Base-by-base conservation (phyloP, 805 yeast genomes). In the Lachancea sp. region DNA sequence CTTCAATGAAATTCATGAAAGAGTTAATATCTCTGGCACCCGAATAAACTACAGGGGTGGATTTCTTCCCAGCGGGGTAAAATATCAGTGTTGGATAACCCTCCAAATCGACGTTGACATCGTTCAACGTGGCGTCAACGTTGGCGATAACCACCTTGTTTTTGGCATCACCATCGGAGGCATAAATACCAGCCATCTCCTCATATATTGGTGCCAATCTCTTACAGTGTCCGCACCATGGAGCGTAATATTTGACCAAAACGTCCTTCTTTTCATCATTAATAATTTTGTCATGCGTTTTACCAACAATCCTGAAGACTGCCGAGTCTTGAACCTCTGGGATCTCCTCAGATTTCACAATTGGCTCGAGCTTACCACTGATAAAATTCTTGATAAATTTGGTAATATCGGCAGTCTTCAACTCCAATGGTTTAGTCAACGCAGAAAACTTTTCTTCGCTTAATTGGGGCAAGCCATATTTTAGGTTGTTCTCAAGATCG, bases 141-240 rank as follows among this genome's bases (percentile, higher is more conserved):
- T 89, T 78, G 51, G 96, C 96, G 56, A 92, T 69, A 30, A 78
- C 61, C 44, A 90, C 83, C 60, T 78, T 71, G 40, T 67, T 67
- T 40, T 65, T 61, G 36, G 70, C 69, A 34, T 63, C 69, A 17
- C 65, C 57, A 57, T 79, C 77, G 38, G 71, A 63, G 45, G 68
- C 70, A 65, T 73, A 84, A 40, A 82, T 54, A 37, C 69, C 79
- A 38, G 90, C 97, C 50, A 92, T 75, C 60, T 89, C 92, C 61
- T 85, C 94, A 71, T 79, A 90, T 43, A 71, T 72, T 58, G 96
- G 96, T 38, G 90, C 90, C 62, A 88, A 73, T 66, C 76, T 84
- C 73, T 86, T 87, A 72, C 96, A 87, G 72, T 88, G 96, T 34
- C 96, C 94, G 71, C 96, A 88, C 96, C 96, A 89, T 68, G 95